phyloP scores from a whole-genome alignment of 2,329 filamentous ascomycete genomes.

The Helicocarpus griseus region DNA sequence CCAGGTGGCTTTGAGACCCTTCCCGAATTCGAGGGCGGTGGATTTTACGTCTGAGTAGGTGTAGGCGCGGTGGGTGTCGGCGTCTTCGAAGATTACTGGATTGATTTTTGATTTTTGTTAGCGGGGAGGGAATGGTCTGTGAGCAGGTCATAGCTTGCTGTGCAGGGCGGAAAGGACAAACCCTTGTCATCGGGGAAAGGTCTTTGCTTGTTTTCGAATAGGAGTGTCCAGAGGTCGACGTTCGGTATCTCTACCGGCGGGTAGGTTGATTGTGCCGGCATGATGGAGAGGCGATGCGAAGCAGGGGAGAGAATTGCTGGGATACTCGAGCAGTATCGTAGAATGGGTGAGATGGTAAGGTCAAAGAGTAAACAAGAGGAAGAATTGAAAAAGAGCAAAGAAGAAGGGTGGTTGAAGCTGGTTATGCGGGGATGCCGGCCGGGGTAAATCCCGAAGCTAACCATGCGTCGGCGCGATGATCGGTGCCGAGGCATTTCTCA shows the following conservation, averaged over 20 bases:
- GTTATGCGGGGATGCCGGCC: neutral
- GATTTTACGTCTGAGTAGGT: slow-evolving; percentile 59
- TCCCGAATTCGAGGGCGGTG: slow-evolving; percentile 65
- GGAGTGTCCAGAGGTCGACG: slow-evolving; percentile 66
- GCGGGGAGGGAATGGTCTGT: neutral
- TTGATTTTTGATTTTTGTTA: neutral
- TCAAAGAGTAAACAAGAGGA: neutral
- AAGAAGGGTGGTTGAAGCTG: neutral
- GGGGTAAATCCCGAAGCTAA: neutral
- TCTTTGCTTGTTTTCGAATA: slow-evolving; percentile 61
- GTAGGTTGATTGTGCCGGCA: slow-evolving; percentile 63
- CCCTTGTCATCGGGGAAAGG: slow-evolving; percentile 64
- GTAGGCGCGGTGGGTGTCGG: slow-evolving; percentile 58
- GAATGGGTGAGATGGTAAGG: too few relatives aligned
- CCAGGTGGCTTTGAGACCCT: slow-evolving; percentile 64
- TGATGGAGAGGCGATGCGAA: slow-evolving; percentile 25
- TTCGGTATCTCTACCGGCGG: slow-evolving; percentile 59
- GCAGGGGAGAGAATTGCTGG: neutral
- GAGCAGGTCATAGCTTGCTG: neutral
- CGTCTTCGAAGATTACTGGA: slow-evolving; percentile 67
- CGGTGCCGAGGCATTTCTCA: neutral
- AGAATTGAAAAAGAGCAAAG: neutral
- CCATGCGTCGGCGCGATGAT: neutral
- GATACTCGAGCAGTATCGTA: too few relatives aligned
- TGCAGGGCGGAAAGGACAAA: slow-evolving; percentile 26